phyloP scores from a whole-genome alignment of 73 alveolate species.

The Stentor coeruleus region DNA sequence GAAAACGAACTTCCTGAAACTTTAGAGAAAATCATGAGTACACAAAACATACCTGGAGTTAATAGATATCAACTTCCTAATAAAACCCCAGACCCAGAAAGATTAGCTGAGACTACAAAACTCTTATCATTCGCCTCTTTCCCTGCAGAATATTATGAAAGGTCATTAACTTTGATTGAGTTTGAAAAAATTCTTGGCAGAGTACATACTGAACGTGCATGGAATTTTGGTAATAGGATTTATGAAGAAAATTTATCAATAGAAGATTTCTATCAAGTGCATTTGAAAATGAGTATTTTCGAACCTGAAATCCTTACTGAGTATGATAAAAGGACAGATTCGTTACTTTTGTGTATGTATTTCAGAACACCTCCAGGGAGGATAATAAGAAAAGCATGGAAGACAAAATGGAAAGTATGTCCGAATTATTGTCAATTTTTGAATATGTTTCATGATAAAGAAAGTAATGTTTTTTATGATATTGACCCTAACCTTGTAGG shows the following conservation, averaged over 20 bases:
- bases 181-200: constrained; percentile 62
- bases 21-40: too few relatives aligned
- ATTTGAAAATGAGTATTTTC: constrained; percentile 38
- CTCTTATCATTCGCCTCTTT: constrained; percentile 36
- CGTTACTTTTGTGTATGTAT: constrained; percentile 51
- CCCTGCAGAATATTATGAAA: constrained; percentile 32
- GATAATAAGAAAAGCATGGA: constrained; percentile 65
- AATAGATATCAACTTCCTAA: neutral
- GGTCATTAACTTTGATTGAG: constrained; percentile 29
- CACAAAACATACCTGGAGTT: neutral
- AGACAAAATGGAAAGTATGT: constrained; percentile 48
- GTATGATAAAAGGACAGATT: constrained; percentile 65
- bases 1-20: neutral
- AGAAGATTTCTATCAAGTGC: constrained; percentile 51
- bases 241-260: constrained; percentile 61
- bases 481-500: constrained; percentile 73
- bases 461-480: constrained; percentile 34
- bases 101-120: constrained; percentile 38
- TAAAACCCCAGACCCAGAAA: neutral
- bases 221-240: constrained; percentile 67
- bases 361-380: constrained; percentile 89
- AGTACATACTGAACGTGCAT: constrained; percentile 61
- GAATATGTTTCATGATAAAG: constrained; percentile 37
- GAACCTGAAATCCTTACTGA: constrained; percentile 65
- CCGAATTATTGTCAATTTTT: constrained; percentile 67